These are phyloP conservation scores for Vigna nakashimae DNA, from an alignment of 306 rosid species.

Conservation along the genomic window DNA sequence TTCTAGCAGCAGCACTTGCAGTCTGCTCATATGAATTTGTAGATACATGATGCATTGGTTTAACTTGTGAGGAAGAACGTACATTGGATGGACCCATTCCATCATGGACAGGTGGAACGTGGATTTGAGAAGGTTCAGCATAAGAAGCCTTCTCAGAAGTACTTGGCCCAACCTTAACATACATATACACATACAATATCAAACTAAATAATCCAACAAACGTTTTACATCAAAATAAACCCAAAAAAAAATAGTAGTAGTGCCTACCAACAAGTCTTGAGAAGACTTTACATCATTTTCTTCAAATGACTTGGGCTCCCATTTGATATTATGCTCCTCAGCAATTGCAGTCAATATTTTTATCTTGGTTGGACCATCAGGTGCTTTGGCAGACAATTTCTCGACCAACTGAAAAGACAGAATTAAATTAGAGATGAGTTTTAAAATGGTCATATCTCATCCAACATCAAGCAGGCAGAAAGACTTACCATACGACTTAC, in stretches of 20 bases:
- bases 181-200: constrained; percentile 24
- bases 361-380: constrained; percentile 84
- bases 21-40: constrained; percentile 48
- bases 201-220: constrained; percentile 24
- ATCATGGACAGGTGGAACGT: constrained; percentile 56
- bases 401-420: constrained; percentile 76
- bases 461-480: constrained; percentile 36
- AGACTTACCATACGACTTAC: constrained; percentile 87
- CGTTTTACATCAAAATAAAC: constrained; percentile 37
- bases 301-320: constrained; percentile 80
- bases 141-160: constrained; percentile 58
- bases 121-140: constrained; percentile 61
- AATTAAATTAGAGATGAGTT: constrained; percentile 37
- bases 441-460: constrained; percentile 30
- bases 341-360: constrained; percentile 84
- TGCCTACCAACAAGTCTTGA: constrained; percentile 76
- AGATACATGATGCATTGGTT: constrained; percentile 48
- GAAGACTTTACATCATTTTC: constrained; percentile 62
- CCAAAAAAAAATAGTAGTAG: constrained; percentile 25
- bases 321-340: constrained; percentile 87
- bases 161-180: constrained; percentile 72
- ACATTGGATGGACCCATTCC: constrained; percentile 55
- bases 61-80: constrained; percentile 50
- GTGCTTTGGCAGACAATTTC: constrained; percentile 92
- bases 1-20: constrained; percentile 48